Percentiles rank a stretch among this genome's conserved stretches.
Conservation (phyloP, 1,139 yeast genomes). For the Cylindricascospora bacillispora region DNA sequence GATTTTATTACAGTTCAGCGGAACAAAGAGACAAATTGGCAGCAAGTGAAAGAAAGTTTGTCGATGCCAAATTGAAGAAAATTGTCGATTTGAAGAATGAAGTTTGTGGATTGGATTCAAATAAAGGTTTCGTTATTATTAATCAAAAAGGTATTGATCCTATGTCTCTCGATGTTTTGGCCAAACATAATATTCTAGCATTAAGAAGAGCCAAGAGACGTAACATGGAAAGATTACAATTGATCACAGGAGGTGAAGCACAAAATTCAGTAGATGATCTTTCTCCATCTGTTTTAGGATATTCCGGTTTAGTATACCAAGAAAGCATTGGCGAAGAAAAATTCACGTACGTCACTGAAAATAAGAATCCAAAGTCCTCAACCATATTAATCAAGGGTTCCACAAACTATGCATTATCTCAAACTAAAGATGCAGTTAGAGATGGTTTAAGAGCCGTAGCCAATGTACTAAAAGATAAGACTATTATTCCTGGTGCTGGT, state of each 20-base stretch:
- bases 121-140: constrained; percentile 81
- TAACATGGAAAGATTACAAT: constrained; percentile 96
- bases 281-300: constrained; percentile 74
- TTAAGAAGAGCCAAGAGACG: constrained; percentile 97
- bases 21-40: constrained; percentile 95
- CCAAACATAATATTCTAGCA: constrained; percentile 86
- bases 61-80: constrained; percentile 83
- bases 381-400: constrained; percentile 91
- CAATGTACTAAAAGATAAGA: constrained; percentile 74
- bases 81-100: constrained; percentile 86
- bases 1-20: constrained; percentile 87
- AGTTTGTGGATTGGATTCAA: constrained; percentile 67
- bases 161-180: constrained; percentile 87
- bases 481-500: constrained; percentile 94
- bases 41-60: constrained; percentile 86
- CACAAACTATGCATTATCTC: constrained; percentile 75
- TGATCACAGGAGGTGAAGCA: constrained; percentile 95
- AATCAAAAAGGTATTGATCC: constrained; percentile 99
- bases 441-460: constrained; percentile 95
- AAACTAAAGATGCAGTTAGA: constrained; percentile 92
- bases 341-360: constrained; percentile 90
- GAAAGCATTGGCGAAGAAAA: constrained; percentile 94
- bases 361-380: constrained; percentile 81
- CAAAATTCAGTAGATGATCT: constrained; percentile 95
- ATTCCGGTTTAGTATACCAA: constrained; percentile 84